Evolutionary conservation across 164 flowering plant species (phyloP), one percentile per base, ranked within the genome.

Genomic region (Platanus orientalis): DNA sequence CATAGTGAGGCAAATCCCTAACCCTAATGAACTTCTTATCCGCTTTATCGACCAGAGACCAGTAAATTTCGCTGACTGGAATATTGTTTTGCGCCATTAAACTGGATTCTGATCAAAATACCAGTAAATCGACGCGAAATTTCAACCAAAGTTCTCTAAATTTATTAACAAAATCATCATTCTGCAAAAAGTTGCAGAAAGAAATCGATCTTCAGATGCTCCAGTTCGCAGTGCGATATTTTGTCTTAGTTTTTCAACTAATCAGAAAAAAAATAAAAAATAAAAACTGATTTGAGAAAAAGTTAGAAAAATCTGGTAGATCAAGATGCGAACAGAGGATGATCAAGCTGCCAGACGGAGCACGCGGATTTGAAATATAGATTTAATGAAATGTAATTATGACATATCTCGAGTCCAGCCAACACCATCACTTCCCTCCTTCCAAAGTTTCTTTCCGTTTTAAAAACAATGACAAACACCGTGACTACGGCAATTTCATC

Each of bases 11-110:
- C 72, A 88, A 78, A 76, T 93, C 88, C 61, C 90, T 73, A 75
- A 90, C 83, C 71, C 86, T 84, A n/a, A 90, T 81, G 78, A 90
- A 93, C 74, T 93, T 93, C 71, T 80, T 84, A 59, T 93, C 98
- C 19, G 98, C 98, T 74, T 90, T 88, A 45, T 86, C 84, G 23
- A 83, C 85, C 34, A 93, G 79, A 58, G 89, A 69, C 97, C 97
- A 88, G 64, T 79, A 93, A 21, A 72, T 69, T 73, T 93, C 97
- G 70, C 70, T 81, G 54, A 82, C 80, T 23, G 96, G 92, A 66
- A 87, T 82, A 67, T 70, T 80, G 69, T 36, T 60, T 45, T 72
- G 75, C 48, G 71, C 57, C 75, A 66, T 71, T 26, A 42, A 59
- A 25, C 27, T 42, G 23, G 24, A 3, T 59, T 14, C 62, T 19